Base-by-base conservation (phyloP, 2,329 filamentous ascomycete genomes). In the Fusarium paranaense region DNA sequence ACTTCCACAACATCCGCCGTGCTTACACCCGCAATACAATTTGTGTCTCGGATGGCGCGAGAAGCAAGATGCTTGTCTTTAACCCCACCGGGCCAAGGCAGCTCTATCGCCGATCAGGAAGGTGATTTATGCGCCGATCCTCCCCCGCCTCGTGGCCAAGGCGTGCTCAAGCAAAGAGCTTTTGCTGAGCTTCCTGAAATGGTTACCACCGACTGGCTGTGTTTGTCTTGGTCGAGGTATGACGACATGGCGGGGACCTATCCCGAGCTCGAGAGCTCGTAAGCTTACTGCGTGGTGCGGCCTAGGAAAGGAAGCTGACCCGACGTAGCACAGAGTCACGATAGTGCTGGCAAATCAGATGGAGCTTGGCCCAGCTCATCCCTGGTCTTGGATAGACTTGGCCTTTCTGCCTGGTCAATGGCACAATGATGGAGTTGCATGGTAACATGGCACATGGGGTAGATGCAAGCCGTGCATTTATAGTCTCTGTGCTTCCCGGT, bases 241-340 rank as follows among this genome's bases (percentile, higher is more conserved):
- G 75, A 77, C 68, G 75, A 74, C 75, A 77, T 72, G 33, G 38
- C 50, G 50, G 60, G 25, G 32, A 64, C 61, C 40, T 72, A 64
- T 72, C 65, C 38, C 64, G 59, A 70, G 63, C 66, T 74, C 20
- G 62, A 42, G 27, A 37, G 38, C 33, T 59, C 35, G 75, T 74
- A 72, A 72, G 75, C 73, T 72, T 59, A 74, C 47, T 52, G 18
- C 47, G 47, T 52, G 30, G 47, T 47, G 9, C 61, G 18, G 57
- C 42, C 70, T 70, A 16, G 62, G 66, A 67, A 60, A 38, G 74
- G 64, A 74, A 76, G 62, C 62, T 59, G 37, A 52, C 32, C 62
- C 60, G 59, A 54, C 50, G 33, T 13, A 52, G 35, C 52, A 35
- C 45, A 47, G 20, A 30, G 47, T 71, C 22, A 11, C 52, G 64